A percentile compares a stretch with the other conserved stretches of the same genome.
Evolutionary conservation across 1,139 yeast genomes (phyloP).

Genomic region (Ogataea hybrid): DNA sequence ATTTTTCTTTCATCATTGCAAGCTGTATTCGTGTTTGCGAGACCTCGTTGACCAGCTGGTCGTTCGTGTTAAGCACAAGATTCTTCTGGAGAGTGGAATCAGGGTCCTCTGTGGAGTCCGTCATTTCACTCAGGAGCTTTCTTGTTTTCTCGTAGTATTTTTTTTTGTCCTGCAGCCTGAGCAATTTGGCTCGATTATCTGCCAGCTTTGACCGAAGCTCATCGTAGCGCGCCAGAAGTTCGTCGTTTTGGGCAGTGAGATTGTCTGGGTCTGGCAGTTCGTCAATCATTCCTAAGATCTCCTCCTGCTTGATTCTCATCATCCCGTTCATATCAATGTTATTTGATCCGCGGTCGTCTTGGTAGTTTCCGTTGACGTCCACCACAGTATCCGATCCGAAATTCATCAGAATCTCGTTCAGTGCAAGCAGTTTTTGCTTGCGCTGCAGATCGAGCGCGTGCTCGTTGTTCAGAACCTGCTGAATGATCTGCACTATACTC

Average conservation of each 20-base stretch:
- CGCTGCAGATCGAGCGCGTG: constrained; percentile 12
- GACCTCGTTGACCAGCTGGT: constrained; percentile 21
- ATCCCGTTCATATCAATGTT: constrained; percentile 24
- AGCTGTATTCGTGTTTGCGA: constrained; percentile 22
- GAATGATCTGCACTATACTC: constrained; percentile 24
- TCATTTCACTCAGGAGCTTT: constrained; percentile 9
- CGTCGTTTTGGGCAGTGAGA: constrained; percentile 19
- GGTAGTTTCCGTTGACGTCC: constrained; percentile 21
- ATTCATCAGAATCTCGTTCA: constrained; percentile 26
- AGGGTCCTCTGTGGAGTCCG: constrained; percentile 7
- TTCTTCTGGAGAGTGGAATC: constrained; percentile 21
- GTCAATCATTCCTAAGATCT: constrained; percentile 23
- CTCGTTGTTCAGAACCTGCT: constrained; percentile 28
- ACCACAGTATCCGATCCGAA: constrained; percentile 19
- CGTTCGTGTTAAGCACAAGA: constrained; percentile 21
- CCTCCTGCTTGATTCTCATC: constrained; percentile 18
- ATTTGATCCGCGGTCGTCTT: constrained; percentile 10
- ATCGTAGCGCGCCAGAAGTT: constrained; percentile 23
- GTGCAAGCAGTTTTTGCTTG: constrained; percentile 21
- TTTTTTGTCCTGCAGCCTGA: constrained; percentile 15
- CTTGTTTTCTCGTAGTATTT: constrained; percentile 17
- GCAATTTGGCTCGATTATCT: constrained; percentile 15
- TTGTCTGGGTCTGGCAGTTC: constrained; percentile 30
- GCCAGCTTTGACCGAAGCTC: constrained; percentile 15
- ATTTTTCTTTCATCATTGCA: constrained; percentile 18